A percentile compares a stretch with the other conserved stretches of the same genome.
phyloP scores from a whole-genome alignment of 108 stramenopile genomes.

The Nitzschia sp. region DNA sequence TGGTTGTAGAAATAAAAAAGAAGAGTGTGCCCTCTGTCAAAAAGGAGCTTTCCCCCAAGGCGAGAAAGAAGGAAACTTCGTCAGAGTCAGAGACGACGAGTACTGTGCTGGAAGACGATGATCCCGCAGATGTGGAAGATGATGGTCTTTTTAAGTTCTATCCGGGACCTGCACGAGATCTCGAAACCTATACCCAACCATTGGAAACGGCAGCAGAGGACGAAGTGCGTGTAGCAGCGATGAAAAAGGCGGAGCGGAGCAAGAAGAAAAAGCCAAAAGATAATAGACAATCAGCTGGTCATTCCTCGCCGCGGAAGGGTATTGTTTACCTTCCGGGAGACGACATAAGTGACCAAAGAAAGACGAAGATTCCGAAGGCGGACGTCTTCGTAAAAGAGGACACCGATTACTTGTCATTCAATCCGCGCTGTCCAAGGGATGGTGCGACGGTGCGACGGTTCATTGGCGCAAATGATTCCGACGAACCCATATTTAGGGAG shows the following conservation, averaged over 20 bases:
- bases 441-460: not conserved
- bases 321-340: not conserved
- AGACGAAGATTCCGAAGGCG: not conserved
- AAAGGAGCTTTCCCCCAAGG: not conserved
- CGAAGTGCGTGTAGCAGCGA: not conserved
- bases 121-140: not conserved
- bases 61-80: not conserved
- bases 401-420: conserved; percentile 13
- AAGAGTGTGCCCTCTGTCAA: not conserved
- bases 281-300: not conserved
- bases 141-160: not conserved
- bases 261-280: not conserved
- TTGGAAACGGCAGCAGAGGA: conserved; percentile 10
- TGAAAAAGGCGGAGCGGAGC: no score
- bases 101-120: no score
- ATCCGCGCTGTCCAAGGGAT: conserved; percentile 9
- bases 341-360: not conserved
- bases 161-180: conserved; percentile 24
- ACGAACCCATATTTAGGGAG: not conserved
- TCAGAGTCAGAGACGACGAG: no score
- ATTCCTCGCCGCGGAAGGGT: not conserved
- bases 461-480: not conserved
- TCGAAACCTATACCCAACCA: conserved; percentile 13
- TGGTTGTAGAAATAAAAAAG: conserved; percentile 6
- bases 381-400: not conserved